Base-by-base conservation (phyloP, 148 eudicot genomes). In the Rhododendron molle region DNA sequence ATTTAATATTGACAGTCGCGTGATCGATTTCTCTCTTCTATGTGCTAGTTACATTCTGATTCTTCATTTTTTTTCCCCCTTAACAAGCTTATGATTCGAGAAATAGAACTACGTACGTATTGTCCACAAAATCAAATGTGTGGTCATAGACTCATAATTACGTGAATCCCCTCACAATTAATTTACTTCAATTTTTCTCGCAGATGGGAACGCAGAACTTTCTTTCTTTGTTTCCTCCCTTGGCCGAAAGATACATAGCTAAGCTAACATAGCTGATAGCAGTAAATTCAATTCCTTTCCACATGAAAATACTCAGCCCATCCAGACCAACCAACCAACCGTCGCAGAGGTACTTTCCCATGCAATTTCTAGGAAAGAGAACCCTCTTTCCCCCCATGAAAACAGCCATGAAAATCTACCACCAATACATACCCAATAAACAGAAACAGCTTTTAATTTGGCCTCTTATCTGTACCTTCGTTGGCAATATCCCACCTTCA, bases 311-410 rank as follows among this genome's bases (percentile, higher is more conserved):
- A 28, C 74, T 30, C 2, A 12, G 14, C 30, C 60, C 60, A 20
- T 58, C 65, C 65, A 20, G 76, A 14, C 76, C 40, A 30, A 5
- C 76, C 74, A 28, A 26, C 34, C 36, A 67, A 67, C 14, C 76
- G 38, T 32, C 13, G 50, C 34, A 28, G 36, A n/a, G 78, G 86
- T 52, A 78, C 87, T 87, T 85, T 87, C 86, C 85, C 82, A 87
- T 84, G 89, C 89, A 87, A 60, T 49, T 87, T 87, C 89, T 82
- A 81, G 87, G 89, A 87, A 84, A 44, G 82, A 34, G 82, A 86
- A 47, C 23, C 65, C 12, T 20, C 6, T 40, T 9, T 4, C 78
- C 1, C 34, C 71, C 32, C 5, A 30, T 30, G 38, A 30, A 26
- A 67, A 67, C 72, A 26, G 72, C 72, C 72, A 10, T 67, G 72